Evolutionary conservation across 2,329 filamentous ascomycete genomes (phyloP), one percentile per base, ranked within the genome.

Genomic region (Aureobasidium sp.): DNA sequence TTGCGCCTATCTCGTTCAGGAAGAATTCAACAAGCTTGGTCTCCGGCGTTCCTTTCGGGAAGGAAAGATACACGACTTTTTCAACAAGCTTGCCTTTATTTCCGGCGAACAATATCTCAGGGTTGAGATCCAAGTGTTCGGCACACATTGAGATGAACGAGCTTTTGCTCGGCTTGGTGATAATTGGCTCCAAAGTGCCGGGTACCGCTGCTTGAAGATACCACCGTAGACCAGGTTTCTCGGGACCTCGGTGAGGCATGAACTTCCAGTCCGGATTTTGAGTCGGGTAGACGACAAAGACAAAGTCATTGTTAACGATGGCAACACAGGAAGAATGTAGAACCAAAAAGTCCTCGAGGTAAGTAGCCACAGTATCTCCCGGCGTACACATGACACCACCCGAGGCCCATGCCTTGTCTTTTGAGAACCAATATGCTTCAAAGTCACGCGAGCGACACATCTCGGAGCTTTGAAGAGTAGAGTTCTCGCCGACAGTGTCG

Each of bases 191-290:
- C 2, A 23, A 23, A 4, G 25, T 31, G 13, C 17, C 10, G 19
- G 61, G 17, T 15, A 40, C 9, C 13, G 51, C 23, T 45, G 51
- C 37, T 45, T 58, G 61, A 8, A 63, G 19, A 23, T 61, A 50
- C 45, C 61, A 63, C 11, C 50, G 19, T 31, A 63, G n/a, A n/a
- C 35, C 47, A 9, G 43, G 13, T n/a, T 42, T 38, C 6, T 43
- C 45, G 13, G 60, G 37, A 9, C 45, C 60, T 4, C 42, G 17
- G 15, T 33, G 29, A n/a, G 64, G 63, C 5, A 70, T 57, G 50
- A 68, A 69, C 11, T 62, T 65, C 67, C 67, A 71, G 21, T 65
- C 63, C n/a, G 68, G 65, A 3, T 61, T 61, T 19, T 60, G 63
- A 38, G 62, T 61, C 11, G 69, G 67, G 50, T 69, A 69, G 11